A percentile compares a stretch with the other conserved stretches of the same genome.
Conservation (phyloP, 768 basidiomycete genomes). For the Phanerodontia chrysosporium region DNA sequence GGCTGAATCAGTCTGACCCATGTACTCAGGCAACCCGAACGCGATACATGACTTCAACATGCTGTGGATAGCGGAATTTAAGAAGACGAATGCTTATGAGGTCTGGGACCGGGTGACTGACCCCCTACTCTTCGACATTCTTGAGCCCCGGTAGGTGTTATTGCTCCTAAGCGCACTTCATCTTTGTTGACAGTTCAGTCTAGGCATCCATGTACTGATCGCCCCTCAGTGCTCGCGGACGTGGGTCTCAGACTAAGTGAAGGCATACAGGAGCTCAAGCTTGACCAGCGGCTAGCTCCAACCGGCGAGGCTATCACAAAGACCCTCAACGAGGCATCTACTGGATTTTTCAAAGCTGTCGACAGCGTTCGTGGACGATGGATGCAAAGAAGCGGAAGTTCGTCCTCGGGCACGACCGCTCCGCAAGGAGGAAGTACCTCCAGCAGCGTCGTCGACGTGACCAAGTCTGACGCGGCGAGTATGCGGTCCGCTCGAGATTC, state of each 20-base stretch:
- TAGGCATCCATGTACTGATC: constrained; percentile 92
- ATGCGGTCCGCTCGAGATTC: background rate
- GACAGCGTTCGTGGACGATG: constrained; percentile 83
- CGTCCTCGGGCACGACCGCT: background rate
- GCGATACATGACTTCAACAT: constrained; percentile 80
- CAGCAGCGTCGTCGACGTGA: background rate
- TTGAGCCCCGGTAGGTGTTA: constrained; percentile 77
- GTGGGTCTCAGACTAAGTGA: constrained; percentile 89
- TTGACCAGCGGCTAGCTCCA: constrained; percentile 92
- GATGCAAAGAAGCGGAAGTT: constrained; percentile 35
- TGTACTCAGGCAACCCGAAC: constrained; percentile 44
- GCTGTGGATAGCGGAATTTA: constrained; percentile 86
- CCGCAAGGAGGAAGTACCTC: background rate
- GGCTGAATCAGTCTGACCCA: too few relatives aligned
- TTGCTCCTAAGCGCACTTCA: background rate
- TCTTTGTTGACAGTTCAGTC: background rate
- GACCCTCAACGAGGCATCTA: constrained; percentile 69
- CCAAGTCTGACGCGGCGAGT: constrained; percentile 1
- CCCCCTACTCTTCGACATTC: constrained; percentile 88
- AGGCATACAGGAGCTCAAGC: constrained; percentile 88
- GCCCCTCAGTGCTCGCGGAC: constrained; percentile 85
- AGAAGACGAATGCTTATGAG: constrained; percentile 79
- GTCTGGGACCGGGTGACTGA: constrained; percentile 92
- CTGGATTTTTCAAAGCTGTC: constrained; percentile 83
- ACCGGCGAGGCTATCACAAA: constrained; percentile 84